Evolutionary conservation across 805 yeast species (phyloP), one percentile per base, ranked within the genome.

Genomic region (Cyberlindnera maclurae): DNA sequence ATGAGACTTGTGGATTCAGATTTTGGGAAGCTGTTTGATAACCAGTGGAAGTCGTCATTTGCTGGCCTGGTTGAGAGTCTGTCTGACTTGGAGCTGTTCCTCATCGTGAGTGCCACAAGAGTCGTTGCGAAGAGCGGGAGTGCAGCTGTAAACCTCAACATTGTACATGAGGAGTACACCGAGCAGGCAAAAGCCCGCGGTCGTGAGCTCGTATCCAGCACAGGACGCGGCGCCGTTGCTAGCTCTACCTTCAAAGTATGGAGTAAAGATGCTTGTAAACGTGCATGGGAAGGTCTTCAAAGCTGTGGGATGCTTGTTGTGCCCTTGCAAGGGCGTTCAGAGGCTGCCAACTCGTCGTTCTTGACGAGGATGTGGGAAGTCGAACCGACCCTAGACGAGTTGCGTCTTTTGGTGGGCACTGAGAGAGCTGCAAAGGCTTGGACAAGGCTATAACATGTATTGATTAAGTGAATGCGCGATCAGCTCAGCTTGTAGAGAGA

Each of bases 111-210:
- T 31, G 81, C 89, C 0, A 85, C 94, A 0, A 67, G 97, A 33
- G 79, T 80, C 37, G 66, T 76, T 17, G 66, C 74, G 36, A 82
- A 79, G 49, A 68, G 68, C 22, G 78, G 73, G 15, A 59, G 75
- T 17, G 76, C 67, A 12, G 67, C 68, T n/a, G 71, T 85, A 15
- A 89, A 86, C 56, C 79, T 88, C 59, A 84, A 83, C 47, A 61
- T 87, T 41, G 82, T 80, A 0, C 82, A 79, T 56, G 79, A 77
- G 26, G 97, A 90, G 57, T 90, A 86, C 58, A 52, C 55, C n/a
- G 64, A 62, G 2, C 70, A 79, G 67, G 65, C 77, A 32, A 70
- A 71, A 39, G 44, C 53, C 0, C 58, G 67, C 40, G 71, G 73
- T 40, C 53, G 62, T 5, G 71, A 11, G 46, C 61, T 38, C 38